These are phyloP conservation scores for Blastocladiella britannica DNA, from an alignment of 192 early-diverging fungal genomes.

Conservation along the genomic window DNA sequence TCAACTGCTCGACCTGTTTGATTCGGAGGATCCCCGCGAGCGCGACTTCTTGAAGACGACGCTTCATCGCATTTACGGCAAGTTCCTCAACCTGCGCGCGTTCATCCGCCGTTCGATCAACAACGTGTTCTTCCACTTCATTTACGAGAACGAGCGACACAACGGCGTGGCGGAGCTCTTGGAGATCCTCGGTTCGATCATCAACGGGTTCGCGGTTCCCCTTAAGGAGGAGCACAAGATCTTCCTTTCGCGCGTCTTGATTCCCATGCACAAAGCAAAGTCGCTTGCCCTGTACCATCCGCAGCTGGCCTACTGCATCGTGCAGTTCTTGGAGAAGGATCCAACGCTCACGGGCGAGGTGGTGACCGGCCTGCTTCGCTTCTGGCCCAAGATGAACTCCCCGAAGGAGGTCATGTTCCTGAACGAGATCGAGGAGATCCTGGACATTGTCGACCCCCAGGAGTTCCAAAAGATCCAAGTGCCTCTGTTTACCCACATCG, in stretches of 20 bases:
- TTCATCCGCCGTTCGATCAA: conserved; percentile 96
- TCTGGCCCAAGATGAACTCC: conserved; percentile 98
- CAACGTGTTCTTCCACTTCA: conserved; percentile 95
- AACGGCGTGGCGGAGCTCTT: conserved; percentile 96
- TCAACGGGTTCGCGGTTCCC: conserved; percentile 97
- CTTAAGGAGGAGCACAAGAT: conserved; percentile 97
- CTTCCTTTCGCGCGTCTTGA: conserved; percentile 75
- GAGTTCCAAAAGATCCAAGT: conserved; percentile 80
- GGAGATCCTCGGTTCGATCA: conserved; percentile 98
- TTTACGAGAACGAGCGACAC: conserved; percentile 90
- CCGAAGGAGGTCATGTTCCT: conserved; percentile 99
- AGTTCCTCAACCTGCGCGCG: conserved; percentile 88
- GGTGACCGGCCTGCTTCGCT: conserved; percentile 67
- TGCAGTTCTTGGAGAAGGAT: conserved; percentile 98
- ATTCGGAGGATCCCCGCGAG: conserved; percentile 96
- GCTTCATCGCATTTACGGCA: conserved; percentile 93
- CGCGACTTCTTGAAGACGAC: conserved; percentile 97
- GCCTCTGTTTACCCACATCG: conserved; percentile 80
- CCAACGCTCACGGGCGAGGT: conserved; percentile 75
- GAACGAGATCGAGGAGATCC: conserved; percentile 90
- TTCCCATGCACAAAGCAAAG: conserved; percentile 91
- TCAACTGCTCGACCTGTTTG: conserved; percentile 91
- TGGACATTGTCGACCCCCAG: conserved; percentile 81
- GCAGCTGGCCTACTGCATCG: conserved; percentile 92
- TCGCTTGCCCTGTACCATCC: conserved; percentile 89